These are phyloP conservation scores for Vitis rupestris DNA, from an alignment of 164 flowering plant species.

Conservation along the genomic window DNA sequence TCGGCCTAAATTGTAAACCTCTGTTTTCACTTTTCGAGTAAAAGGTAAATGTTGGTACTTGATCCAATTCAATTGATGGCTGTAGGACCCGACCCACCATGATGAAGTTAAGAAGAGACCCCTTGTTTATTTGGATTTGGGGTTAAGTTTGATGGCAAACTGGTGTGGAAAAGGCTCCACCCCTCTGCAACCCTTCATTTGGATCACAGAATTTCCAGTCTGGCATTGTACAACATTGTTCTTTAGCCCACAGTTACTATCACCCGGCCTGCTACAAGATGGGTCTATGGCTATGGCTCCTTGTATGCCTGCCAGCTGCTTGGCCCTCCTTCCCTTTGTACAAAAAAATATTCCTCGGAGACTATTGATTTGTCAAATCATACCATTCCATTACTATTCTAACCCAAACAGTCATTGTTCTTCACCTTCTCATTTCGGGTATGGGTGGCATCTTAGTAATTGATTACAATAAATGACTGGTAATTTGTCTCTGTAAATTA, in stretches of 20 bases:
- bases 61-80: background rate
- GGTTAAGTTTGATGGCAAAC: slow-evolving; percentile 10
- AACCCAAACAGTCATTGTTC: no score
- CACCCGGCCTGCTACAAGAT: no score
- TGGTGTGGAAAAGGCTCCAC: slow-evolving; percentile 25
- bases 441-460: no score
- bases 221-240: slow-evolving; percentile 13
- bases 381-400: no score
- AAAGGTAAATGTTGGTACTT: slow-evolving; percentile 13
- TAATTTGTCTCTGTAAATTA: no score
- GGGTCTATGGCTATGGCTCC: no score
- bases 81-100: slow-evolving; percentile 17
- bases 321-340: no score
- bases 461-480: no score
- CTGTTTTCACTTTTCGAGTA: background rate
- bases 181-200: slow-evolving; percentile 14
- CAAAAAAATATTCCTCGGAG: no score
- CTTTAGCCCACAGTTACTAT: background rate
- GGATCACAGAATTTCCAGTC: slow-evolving; percentile 25
- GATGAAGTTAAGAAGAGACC: background rate
- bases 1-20: background rate
- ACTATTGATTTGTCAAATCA: no score
- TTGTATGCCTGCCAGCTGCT: no score
- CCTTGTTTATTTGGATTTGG: slow-evolving; percentile 11
- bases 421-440: no score